phyloP scores from a whole-genome alignment of 202 grass and related monocot genomes.

The Setaria italica region DNA sequence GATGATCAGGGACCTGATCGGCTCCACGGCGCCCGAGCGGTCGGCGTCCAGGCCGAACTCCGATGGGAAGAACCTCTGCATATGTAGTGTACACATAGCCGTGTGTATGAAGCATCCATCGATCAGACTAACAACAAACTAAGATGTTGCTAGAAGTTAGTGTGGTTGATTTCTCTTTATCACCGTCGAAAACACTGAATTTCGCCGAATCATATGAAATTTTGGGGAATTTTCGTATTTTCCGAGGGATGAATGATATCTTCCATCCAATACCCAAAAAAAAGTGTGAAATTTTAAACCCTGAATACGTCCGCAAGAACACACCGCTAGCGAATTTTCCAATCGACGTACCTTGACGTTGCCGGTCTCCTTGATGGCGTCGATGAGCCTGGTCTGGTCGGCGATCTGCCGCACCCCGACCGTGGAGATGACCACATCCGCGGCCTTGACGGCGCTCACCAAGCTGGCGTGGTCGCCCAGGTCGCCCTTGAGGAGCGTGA shows the following conservation, averaged over 20 bases:
- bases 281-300: not conserved
- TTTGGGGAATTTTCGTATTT: not conserved
- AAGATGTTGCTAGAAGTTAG: too few relatives aligned
- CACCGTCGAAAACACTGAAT: not conserved
- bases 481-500: slow-evolving; percentile 66
- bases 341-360: slow-evolving; percentile 50
- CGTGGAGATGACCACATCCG: slow-evolving; percentile 69
- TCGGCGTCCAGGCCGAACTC: slow-evolving; percentile 65
- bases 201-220: not conserved
- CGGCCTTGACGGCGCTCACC: slow-evolving; percentile 49
- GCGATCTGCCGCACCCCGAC: slow-evolving; percentile 44
- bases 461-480: slow-evolving; percentile 59
- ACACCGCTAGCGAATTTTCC: not conserved
- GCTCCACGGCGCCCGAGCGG: slow-evolving; percentile 42
- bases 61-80: slow-evolving; percentile 67
- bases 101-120: not conserved
- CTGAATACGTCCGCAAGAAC: not conserved
- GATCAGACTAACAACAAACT: not conserved
- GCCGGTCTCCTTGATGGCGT: slow-evolving; percentile 70
- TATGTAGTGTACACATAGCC: too few relatives aligned
- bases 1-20: slow-evolving; percentile 38
- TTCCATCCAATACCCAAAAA: too few relatives aligned
- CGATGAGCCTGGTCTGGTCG: slow-evolving; percentile 62
- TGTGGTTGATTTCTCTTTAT: too few relatives aligned
- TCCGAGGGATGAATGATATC: too few relatives aligned